A percentile compares a stretch with the other conserved stretches of the same genome.
Evolutionary conservation across 345 rosid genomes (phyloP).

Genomic region (Turnera subulata): DNA sequence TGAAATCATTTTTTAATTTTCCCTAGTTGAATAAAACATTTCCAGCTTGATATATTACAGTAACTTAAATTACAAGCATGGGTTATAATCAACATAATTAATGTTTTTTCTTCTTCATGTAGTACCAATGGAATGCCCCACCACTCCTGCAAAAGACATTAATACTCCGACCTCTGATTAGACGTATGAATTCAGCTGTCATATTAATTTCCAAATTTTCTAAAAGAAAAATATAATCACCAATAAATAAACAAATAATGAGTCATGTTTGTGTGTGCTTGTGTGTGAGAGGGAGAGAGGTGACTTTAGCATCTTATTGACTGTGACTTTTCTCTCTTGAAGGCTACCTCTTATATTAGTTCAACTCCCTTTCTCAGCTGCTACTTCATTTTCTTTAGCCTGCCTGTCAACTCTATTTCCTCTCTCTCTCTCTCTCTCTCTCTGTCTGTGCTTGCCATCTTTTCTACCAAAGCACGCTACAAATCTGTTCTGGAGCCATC

Average conservation of each 20-base stretch:
- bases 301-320: conserved; percentile 18
- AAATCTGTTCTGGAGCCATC: conserved; percentile 11
- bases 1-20: too few relatives aligned
- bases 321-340: conserved; percentile 24
- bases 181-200: conserved; percentile 33
- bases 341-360: conserved; percentile 38
- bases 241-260: neutral
- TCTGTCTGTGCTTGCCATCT: conserved; percentile 4
- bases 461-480: conserved; percentile 13
- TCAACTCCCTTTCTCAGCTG: conserved; percentile 38
- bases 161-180: conserved; percentile 34
- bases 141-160: conserved; percentile 32
- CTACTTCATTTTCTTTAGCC: conserved; percentile 45
- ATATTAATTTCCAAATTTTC: too few relatives aligned
- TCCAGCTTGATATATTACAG: too few relatives aligned
- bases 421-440: conserved; percentile 6
- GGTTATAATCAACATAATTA: conserved; percentile 12
- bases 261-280: neutral
- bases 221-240: neutral
- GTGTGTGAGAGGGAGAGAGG: neutral
- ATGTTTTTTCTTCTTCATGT: conserved; percentile 2
- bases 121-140: conserved; percentile 33
- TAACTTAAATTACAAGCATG: conserved; percentile 27
- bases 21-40: too few relatives aligned
- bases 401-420: conserved; percentile 19